These are phyloP conservation scores for Pseudisothecium myosuroides DNA, from an alignment of 225 moss, liverwort and hornwort genomes.

Conservation along the genomic window DNA sequence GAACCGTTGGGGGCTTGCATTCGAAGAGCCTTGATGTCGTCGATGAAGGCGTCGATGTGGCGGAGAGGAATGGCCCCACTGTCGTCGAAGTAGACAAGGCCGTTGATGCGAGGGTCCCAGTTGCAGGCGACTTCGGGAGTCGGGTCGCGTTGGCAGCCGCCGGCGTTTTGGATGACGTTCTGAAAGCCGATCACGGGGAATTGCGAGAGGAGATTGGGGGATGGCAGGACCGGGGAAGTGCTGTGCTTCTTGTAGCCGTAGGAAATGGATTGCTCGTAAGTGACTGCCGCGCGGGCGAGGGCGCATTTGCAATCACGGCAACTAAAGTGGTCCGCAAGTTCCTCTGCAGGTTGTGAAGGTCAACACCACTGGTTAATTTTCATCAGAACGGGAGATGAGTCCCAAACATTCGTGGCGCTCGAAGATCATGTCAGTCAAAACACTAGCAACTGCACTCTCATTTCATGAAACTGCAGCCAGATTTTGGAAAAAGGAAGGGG, in stretches of 20 bases:
- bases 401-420: not conserved
- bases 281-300: not conserved
- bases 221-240: not conserved
- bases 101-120: conserved; percentile 25
- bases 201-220: not conserved
- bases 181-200: conserved; percentile 29
- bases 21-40: conserved; percentile 29
- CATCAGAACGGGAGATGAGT: not conserved
- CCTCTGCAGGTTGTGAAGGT: not conserved
- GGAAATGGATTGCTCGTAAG: not conserved
- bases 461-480: not conserved
- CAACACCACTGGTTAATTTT: not conserved
- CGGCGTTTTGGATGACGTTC: not conserved
- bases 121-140: not conserved
- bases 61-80: conserved; percentile 1
- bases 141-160: conserved; percentile 7
- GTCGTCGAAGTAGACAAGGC: not conserved
- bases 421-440: not conserved
- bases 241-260: not conserved
- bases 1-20: not conserved
- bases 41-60: conserved; percentile 9
- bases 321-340: not conserved
- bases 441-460: not conserved
- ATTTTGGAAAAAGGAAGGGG: not conserved
- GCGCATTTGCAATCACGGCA: not conserved